A percentile compares a stretch with the other conserved stretches of the same genome.
These are phyloP conservation scores for Pythium oligandrum DNA, from an alignment of 352 stramenopile genomes.

Conservation along the genomic window DNA sequence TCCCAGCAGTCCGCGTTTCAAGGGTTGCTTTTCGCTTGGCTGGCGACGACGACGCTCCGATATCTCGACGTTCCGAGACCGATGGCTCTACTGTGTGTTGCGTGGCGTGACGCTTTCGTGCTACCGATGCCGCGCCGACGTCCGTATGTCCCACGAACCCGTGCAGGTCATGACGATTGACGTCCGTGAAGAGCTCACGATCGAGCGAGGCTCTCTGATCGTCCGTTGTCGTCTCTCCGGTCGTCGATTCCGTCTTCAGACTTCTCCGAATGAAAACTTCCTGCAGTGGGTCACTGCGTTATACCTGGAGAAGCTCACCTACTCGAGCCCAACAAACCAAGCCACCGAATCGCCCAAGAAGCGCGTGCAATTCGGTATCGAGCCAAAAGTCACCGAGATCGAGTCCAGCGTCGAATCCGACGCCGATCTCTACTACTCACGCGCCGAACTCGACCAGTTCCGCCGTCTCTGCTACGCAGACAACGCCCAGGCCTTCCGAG, in stretches of 20 bases:
- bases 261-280: slow-evolving; percentile 12
- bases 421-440: neutral
- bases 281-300: slow-evolving; percentile 22
- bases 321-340: neutral
- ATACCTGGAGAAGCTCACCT: slow-evolving; percentile 3
- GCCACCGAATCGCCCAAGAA: neutral
- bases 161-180: slow-evolving; percentile 2
- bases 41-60: too few species aligned
- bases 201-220: slow-evolving; percentile 9
- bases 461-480: too few species aligned
- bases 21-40: too few species aligned
- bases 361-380: too few species aligned
- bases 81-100: slow-evolving; percentile 13
- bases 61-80: too few species aligned
- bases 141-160: neutral
- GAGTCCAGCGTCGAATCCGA: neutral
- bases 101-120: slow-evolving; percentile 7
- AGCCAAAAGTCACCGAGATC: neutral
- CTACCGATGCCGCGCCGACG: slow-evolving; percentile 6
- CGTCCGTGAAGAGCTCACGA: slow-evolving; percentile 6
- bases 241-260: slow-evolving; percentile 8
- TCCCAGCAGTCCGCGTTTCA: too few species aligned
- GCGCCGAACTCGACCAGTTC: neutral
- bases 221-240: slow-evolving; percentile 1
- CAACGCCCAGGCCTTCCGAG: too few species aligned